phyloP scores from a whole-genome alignment of 768 basidiomycete genomes.

The Solioccasus polychromus region DNA sequence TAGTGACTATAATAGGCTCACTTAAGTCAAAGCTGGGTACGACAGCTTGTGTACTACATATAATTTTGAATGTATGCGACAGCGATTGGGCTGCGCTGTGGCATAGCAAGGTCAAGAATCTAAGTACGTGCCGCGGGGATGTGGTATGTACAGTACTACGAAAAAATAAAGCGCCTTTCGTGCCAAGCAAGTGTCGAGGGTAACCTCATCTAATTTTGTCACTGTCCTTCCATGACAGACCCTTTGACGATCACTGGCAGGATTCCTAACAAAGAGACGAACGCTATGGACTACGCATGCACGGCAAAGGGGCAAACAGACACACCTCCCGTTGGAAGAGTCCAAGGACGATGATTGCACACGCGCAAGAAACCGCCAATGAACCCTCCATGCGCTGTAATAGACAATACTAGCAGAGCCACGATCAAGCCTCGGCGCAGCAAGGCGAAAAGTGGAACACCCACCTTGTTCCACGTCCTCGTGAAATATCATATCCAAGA shows the following conservation, averaged over 20 bases:
- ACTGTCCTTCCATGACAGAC: neutral
- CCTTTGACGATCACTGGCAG: conserved; percentile 27
- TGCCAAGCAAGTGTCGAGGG: too few species aligned
- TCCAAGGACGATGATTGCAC: conserved; percentile 41
- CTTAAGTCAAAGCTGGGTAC: too few species aligned
- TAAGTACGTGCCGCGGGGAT: too few species aligned
- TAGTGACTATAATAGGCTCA: too few species aligned
- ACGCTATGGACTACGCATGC: neutral
- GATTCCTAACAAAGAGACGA: conserved; percentile 15
- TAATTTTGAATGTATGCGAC: too few species aligned
- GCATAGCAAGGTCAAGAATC: too few species aligned
- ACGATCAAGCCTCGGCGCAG: neutral
- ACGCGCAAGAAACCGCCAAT: conserved; percentile 53
- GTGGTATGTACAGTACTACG: too few species aligned
- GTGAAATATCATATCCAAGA: conserved; percentile 56
- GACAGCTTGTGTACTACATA: too few species aligned
- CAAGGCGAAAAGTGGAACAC: conserved; percentile 16
- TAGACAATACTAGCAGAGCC: conserved; percentile 50
- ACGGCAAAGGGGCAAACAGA: too few species aligned
- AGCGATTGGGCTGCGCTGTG: too few species aligned
- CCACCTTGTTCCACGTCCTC: conserved; percentile 42
- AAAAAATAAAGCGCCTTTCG: too few species aligned
- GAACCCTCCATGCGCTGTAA: conserved; percentile 65
- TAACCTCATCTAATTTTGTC: conserved; percentile 1
- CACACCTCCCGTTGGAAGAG: conserved; percentile 63